Evolutionary conservation across 805 yeast genomes (phyloP), one percentile per base, ranked within the genome.

Genomic region (Starmerella vaccinii): DNA sequence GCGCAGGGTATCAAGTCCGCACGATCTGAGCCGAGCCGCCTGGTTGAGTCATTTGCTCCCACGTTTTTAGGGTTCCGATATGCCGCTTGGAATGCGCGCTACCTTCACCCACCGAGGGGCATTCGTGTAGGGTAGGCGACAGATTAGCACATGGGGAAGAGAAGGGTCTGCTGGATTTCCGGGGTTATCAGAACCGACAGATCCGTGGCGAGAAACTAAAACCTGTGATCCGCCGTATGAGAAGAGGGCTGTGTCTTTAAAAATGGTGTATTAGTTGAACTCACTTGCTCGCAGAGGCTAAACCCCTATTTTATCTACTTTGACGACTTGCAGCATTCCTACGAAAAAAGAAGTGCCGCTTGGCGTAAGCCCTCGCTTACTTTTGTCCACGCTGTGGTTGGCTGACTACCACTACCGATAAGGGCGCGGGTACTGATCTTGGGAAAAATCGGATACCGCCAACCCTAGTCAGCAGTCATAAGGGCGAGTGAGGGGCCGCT

Each of bases 391-490:
- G 19, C 4, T 15, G 30, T 39, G 43, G 43, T 39, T 39, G 43
- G 43, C 43, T 39, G 43, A 39, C 21, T 5, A 12, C 16, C 19
- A 6, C 16, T 13, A 12, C 6, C 29, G 43, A 39, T 39, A 39
- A 39, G 43, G 43, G 43, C 43, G 24, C 8, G 43, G 43, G 23
- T 21, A 39, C 23, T 24, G 43, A 39, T 39, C 43, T 39, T 39
- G 43, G 43, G 43, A 39, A 39, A 39, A 39, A 23, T 39, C 43
- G 43, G 29, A 24, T 24, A 39, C 29, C 30, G 30, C 43, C 22
- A 39, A 39, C 43, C 43, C 43, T 39, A 38, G 27, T 38, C 26
- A 21, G 27, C 41, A 38, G 41, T 18, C 38, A 34, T 34, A 34
- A 16, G n/a, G n/a, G n/a, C n/a, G 27, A 23, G 16, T 23, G 27